Percentiles rank a stretch among this genome's conserved stretches.
These are phyloP conservation scores for Psilocybe tampanensis DNA, from an alignment of 768 basidiomycete species.

Conservation along the genomic window DNA sequence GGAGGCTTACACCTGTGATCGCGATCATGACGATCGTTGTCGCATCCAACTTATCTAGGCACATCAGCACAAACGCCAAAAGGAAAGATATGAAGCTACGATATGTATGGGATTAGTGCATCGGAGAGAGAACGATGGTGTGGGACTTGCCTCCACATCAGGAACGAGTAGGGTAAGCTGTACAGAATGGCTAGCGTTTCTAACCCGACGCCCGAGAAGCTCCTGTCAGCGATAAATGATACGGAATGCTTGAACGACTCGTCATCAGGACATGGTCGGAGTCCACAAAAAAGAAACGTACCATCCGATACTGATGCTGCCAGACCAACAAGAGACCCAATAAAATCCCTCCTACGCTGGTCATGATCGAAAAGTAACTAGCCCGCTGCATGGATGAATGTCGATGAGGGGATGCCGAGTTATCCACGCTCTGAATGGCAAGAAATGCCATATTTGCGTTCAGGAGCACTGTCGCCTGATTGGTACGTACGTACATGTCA, in stretches of 20 bases:
- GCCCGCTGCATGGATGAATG: constrained; percentile 42
- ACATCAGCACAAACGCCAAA: neutral
- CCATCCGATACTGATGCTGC: constrained; percentile 28
- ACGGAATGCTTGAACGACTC: neutral
- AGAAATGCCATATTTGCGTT: constrained; percentile 61
- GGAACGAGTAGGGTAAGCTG: constrained; percentile 54
- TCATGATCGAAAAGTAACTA: constrained; percentile 47
- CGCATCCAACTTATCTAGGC: neutral
- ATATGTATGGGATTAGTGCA: no score
- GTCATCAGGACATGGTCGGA: no score
- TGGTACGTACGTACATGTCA: neutral
- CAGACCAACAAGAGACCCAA: constrained; percentile 45
- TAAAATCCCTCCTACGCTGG: constrained; percentile 47
- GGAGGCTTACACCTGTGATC: neutral
- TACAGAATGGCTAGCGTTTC: constrained; percentile 56
- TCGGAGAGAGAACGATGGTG: neutral
- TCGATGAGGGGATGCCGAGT: constrained; percentile 1
- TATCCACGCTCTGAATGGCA: constrained; percentile 45
- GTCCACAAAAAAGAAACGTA: neutral
- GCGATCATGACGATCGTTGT: neutral
- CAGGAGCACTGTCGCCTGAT: constrained; percentile 51
- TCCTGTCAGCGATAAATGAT: constrained; percentile 11
- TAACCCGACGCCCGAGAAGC: constrained; percentile 35
- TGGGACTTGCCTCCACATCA: constrained; percentile 59
- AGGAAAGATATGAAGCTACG: neutral